A percentile compares a stretch with the other conserved stretches of the same genome.
phyloP scores from a whole-genome alignment of 306 rosid genomes.

The Vigna mungo region DNA sequence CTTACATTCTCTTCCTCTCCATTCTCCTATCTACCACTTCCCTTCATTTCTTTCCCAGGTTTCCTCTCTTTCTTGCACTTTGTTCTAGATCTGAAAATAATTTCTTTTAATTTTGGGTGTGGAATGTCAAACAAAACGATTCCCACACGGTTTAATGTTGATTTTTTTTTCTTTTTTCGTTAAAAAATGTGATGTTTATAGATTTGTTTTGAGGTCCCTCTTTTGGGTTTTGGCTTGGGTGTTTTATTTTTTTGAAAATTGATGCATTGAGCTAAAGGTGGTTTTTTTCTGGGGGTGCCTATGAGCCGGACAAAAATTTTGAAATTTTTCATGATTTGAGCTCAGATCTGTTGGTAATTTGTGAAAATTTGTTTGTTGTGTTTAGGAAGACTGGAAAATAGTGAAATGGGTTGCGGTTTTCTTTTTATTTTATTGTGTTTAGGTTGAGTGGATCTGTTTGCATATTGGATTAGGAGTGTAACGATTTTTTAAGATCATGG shows the following conservation, averaged over 20 bases:
- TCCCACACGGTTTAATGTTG: neutral
- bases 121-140: neutral
- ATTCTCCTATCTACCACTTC: neutral
- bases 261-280: neutral
- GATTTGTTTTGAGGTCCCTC: constrained; percentile 18
- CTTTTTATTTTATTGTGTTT: neutral
- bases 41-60: constrained; percentile 11
- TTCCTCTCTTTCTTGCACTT: neutral
- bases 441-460: constrained; percentile 25
- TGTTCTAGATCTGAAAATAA: neutral
- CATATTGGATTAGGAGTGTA: neutral
- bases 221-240: constrained; percentile 2
- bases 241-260: neutral
- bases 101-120: constrained; percentile 2
- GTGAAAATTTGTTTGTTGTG: neutral
- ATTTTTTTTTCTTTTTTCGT: neutral
- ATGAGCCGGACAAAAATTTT: constrained; percentile 3
- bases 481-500: neutral
- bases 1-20: rapidly evolving
- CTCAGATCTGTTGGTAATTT: constrained; percentile 57
- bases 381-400: constrained; percentile 19
- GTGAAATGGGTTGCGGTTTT: constrained; percentile 18
- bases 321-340: constrained; percentile 13
- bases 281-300: neutral
- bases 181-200: neutral